A percentile compares a stretch with the other conserved stretches of the same genome.
These are phyloP conservation scores for Ricinus communis DNA, from an alignment of 345 rosid species.

Conservation along the genomic window DNA sequence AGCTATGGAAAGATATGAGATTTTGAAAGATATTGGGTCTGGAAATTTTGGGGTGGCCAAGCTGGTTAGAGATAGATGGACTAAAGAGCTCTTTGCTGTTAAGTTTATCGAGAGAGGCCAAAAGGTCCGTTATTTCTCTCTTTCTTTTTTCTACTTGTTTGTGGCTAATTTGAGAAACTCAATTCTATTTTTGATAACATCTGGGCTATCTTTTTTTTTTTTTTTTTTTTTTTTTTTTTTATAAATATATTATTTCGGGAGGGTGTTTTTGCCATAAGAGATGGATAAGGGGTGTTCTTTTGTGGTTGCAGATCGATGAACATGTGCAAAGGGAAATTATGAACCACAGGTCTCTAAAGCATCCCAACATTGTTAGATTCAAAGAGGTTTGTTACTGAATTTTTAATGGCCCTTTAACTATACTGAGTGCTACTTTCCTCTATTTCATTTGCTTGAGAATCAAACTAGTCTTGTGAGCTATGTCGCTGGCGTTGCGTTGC, in stretches of 20 bases:
- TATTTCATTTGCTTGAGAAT: background rate
- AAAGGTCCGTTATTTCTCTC: constrained; percentile 47
- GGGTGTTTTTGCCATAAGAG: background rate
- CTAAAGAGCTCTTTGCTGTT: constrained; percentile 63
- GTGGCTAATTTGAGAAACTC: background rate
- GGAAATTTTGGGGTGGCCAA: constrained; percentile 93
- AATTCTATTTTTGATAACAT: background rate
- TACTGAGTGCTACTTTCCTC: background rate
- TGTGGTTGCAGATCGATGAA: constrained; percentile 25
- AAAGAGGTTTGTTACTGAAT: constrained; percentile 19
- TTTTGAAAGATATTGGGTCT: constrained; percentile 75
- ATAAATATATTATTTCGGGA: background rate
- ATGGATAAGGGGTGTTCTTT: background rate
- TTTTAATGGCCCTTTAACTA: background rate
- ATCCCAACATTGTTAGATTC: constrained; percentile 27
- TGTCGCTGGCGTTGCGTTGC: background rate
- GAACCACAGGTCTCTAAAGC: constrained; percentile 27
- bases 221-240: too few relatives aligned
- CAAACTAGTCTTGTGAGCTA: background rate
- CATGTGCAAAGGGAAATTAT: constrained; percentile 24
- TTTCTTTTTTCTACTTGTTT: background rate
- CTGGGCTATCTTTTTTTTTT: too few relatives aligned
- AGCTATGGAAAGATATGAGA: constrained; percentile 77
- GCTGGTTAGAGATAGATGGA: constrained; percentile 63
- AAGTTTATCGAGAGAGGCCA: constrained; percentile 83